Percentiles rank a stretch among this genome's conserved stretches.
phyloP scores from a whole-genome alignment of 2,329 filamentous ascomycete genomes.

The Ophiocordyceps robertsii region DNA sequence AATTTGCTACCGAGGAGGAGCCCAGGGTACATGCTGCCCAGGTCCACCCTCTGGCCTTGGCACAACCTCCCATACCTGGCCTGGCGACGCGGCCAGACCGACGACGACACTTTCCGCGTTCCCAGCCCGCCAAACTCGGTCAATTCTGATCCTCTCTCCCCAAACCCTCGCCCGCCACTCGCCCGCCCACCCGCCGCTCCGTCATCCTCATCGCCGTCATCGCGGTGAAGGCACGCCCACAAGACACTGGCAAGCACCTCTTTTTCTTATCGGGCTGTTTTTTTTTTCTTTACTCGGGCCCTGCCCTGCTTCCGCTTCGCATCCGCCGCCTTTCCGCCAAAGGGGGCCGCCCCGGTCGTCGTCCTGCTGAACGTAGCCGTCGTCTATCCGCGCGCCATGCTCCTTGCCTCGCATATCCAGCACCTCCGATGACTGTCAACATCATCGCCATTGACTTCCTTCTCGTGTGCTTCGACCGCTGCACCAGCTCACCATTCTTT shows the following conservation, averaged over 20 bases:
- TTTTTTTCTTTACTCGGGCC: neutral
- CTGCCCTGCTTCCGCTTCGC: neutral
- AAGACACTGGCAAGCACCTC: neutral
- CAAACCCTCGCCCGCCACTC: neutral
- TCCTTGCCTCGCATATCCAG: neutral
- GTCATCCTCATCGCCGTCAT: neutral
- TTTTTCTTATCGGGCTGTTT: neutral
- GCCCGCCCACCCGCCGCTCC: neutral
- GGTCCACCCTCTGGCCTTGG: neutral
- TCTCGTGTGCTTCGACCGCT: neutral
- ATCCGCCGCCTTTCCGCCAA: neutral
- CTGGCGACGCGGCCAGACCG: neutral
- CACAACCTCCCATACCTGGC: neutral
- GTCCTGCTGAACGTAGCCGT: neutral
- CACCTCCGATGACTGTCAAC: conserved; percentile 1
- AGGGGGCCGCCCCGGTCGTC: neutral
- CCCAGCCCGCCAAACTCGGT: neutral
- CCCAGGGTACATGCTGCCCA: neutral
- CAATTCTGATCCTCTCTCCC: neutral
- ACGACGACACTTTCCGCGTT: conserved; percentile 1
- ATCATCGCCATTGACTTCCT: neutral
- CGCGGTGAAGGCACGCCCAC: neutral
- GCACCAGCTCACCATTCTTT: neutral
- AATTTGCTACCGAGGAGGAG: too few species aligned
- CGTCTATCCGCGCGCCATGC: conserved; percentile 1